A percentile compares a stretch with the other conserved stretches of the same genome.
These are phyloP conservation scores for Acanthamoeba royreba DNA, from an alignment of 208 protist species.

Conservation along the genomic window DNA sequence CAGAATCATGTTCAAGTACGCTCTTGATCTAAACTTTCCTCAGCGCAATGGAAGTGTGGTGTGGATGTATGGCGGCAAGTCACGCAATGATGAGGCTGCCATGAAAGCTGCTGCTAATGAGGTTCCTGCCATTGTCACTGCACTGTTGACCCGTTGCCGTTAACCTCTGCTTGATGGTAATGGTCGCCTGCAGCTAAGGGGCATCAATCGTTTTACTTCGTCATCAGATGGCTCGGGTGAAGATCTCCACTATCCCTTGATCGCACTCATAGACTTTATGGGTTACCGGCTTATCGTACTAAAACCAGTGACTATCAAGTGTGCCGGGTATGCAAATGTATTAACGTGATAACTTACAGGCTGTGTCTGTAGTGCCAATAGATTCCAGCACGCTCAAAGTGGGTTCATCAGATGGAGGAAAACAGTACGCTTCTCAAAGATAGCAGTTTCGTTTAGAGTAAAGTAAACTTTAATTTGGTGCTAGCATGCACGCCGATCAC, in stretches of 20 bases:
- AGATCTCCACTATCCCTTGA: not conserved
- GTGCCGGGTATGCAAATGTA: not conserved
- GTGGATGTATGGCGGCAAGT: not conserved
- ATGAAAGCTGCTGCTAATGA: constrained; percentile 8
- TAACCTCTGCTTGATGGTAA: too few relatives aligned
- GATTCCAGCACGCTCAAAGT: not conserved
- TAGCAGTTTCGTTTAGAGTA: not conserved
- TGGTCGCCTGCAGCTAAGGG: not conserved
- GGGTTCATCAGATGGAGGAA: not conserved
- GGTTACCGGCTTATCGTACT: not conserved
- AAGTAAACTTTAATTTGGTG: too few relatives aligned
- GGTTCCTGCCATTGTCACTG: not conserved
- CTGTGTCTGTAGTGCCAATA: not conserved
- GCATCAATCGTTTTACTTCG: not conserved
- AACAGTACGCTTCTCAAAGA: not conserved
- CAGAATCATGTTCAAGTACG: constrained; percentile 38
- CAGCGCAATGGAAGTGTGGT: not conserved
- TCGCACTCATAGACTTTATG: not conserved
- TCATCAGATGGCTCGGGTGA: not conserved
- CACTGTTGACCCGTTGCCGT: too few relatives aligned
- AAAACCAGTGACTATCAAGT: not conserved
- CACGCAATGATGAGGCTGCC: not conserved
- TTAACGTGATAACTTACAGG: not conserved
- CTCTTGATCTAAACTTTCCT: not conserved
- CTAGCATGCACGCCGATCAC: not conserved